Evolutionary conservation across 192 early-diverging fungal genomes (phyloP).

Genomic region (Backusella luteola): DNA sequence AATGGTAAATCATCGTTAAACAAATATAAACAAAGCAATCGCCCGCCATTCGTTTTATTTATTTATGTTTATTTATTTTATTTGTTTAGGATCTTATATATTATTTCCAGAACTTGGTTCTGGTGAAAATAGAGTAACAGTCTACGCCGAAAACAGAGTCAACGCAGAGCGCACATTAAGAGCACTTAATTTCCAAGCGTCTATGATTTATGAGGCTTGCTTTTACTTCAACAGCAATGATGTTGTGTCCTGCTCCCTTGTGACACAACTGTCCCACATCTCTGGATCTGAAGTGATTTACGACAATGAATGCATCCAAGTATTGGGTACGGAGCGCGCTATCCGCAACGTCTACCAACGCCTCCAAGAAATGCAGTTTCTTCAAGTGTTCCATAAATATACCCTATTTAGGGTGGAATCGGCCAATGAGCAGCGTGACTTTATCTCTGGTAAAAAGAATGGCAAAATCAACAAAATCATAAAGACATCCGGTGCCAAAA

Average conservation of each 20-base stretch:
- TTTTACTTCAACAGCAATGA: not conserved
- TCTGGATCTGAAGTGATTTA: constrained; percentile 66
- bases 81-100: constrained; percentile 43
- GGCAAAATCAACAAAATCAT: constrained; percentile 88
- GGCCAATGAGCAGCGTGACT: constrained; percentile 77
- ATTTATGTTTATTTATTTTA: not conserved
- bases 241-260: constrained; percentile 10
- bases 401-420: constrained; percentile 76
- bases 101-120: constrained; percentile 63
- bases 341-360: constrained; percentile 60
- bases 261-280: constrained; percentile 52
- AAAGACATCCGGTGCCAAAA: constrained; percentile 66
- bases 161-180: constrained; percentile 73
- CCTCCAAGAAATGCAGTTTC: constrained; percentile 49
- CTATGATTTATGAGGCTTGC: constrained; percentile 28
- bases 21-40: not conserved
- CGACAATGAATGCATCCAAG: constrained; percentile 52
- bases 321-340: constrained; percentile 65
- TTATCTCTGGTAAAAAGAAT: constrained; percentile 87
- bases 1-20: constrained; percentile 51
- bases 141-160: constrained; percentile 68
- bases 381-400: constrained; percentile 47
- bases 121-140: constrained; percentile 45
- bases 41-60: not conserved
- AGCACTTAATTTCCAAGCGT: constrained; percentile 58